phyloP scores from a whole-genome alignment of 1,284 basidiomycete genomes.

The Pascua sp. region DNA sequence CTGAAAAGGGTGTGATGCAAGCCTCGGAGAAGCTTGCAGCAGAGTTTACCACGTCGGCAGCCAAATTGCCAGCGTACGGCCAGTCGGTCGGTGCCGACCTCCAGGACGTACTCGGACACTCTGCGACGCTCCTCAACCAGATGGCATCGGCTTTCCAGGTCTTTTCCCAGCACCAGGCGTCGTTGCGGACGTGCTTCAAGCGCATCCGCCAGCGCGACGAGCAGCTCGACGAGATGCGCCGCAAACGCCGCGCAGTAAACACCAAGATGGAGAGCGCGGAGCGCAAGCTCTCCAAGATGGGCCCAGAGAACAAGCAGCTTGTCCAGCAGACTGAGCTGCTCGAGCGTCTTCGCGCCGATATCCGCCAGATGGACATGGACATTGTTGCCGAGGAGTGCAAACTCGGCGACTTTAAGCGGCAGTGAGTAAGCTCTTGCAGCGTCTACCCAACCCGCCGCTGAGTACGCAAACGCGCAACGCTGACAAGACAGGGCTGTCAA shows the following conservation, averaged over 20 bases:
- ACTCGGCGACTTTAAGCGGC: conserved; percentile 80
- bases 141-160: conserved; percentile 66
- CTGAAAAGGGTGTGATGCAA: conserved; percentile 77
- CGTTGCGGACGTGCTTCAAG: conserved; percentile 61
- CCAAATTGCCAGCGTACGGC: conserved; percentile 74
- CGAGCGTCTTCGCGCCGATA: conserved; percentile 71
- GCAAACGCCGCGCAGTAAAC: conserved; percentile 63
- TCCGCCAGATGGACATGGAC: conserved; percentile 71
- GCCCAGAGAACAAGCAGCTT: conserved; percentile 82
- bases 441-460: too few species aligned
- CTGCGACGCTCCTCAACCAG: conserved; percentile 65
- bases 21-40: conserved; percentile 59
- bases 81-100: conserved; percentile 77
- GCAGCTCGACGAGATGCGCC: conserved; percentile 69
- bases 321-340: conserved; percentile 70
- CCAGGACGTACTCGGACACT: conserved; percentile 72
- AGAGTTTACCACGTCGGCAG: conserved; percentile 71
- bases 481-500: conserved; percentile 44
- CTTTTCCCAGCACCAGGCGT: conserved; percentile 69
- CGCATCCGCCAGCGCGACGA: conserved; percentile 77
- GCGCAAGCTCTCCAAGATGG: conserved; percentile 86
- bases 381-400: conserved; percentile 79
- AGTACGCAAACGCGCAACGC: background rate
- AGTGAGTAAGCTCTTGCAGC: conserved; percentile 25
- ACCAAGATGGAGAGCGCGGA: conserved; percentile 81